Base-by-base conservation (phyloP, 2,329 filamentous ascomycete species). In the Ceratocystis cacaofunesta region DNA sequence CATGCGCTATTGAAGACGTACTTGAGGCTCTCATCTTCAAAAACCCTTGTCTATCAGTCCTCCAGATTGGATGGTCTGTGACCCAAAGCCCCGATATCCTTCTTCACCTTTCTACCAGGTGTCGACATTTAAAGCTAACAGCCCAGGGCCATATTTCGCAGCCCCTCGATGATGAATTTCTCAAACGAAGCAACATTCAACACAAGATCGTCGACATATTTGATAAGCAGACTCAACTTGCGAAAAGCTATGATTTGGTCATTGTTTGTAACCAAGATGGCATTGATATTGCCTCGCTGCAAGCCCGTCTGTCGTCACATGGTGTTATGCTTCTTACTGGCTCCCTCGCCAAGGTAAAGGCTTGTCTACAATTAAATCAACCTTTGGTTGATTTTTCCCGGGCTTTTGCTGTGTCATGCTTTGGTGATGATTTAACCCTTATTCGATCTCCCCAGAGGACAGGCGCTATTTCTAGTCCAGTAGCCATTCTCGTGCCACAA, bases 1-100 rank as follows among this genome's bases (percentile, higher is more conserved):
- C 25, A 4, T 17, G 25, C 5, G 12, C 68, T 6, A 63, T 75
- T 6, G 62, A 64, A 1, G 68, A 72, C 0, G 68, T 77, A 12
- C 64, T 78, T 0, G 68, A 70, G 0, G 65, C 75, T 0, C 67
- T 77, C 19, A 73, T 74, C 1, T 75, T 78, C 70, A 78, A 78
- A 64, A 72, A 73, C 3, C 74, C 78, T 0, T 72, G 68, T 0
- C 66, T 78, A 1, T 70, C 73, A 0, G 70, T 80, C 8, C 71
- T 80, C 2, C 77, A 78, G 57, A 66, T 76, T 15, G 77, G 76
- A 28, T 67, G 66, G 66, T 48, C 61, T 8, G 61, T 50, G 3
- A 52, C 61, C 15, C 22, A 50, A 46, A 50, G 22, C 28, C 28
- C 61, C 1, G 44, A 32, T 30, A 8, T 63, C 7, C 19, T 63